A percentile compares a stretch with the other conserved stretches of the same genome.
These are phyloP conservation scores for Gynandropsis gynandra DNA, from an alignment of 345 rosid species.

Conservation along the genomic window DNA sequence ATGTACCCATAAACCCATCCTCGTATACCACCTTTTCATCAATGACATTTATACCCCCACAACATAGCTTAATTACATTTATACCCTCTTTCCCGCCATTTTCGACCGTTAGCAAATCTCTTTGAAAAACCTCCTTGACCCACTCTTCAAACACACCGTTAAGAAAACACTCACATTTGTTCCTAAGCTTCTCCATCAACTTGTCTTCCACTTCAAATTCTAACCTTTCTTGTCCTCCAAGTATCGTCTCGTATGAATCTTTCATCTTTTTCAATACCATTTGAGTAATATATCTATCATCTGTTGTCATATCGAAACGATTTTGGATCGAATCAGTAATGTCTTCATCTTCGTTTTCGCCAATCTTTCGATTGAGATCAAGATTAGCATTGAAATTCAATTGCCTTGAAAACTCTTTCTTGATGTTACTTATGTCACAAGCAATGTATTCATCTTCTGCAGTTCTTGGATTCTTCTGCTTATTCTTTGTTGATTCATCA, in stretches of 20 bases:
- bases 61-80: constrained; percentile 32
- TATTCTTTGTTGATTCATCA: constrained; percentile 25
- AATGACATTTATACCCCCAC: constrained; percentile 31
- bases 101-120: constrained; percentile 30
- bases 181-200: constrained; percentile 40
- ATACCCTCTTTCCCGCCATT: constrained; percentile 32
- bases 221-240: constrained; percentile 34
- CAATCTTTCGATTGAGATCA: constrained; percentile 63
- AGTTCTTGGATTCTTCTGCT: constrained; percentile 37
- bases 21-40: constrained; percentile 31
- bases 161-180: constrained; percentile 27
- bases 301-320: constrained; percentile 37
- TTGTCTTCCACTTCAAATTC: constrained; percentile 46
- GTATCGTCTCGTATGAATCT: constrained; percentile 34
- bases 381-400: constrained; percentile 44
- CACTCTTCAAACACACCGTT: constrained; percentile 61
- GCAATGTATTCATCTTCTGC: constrained; percentile 24
- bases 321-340: constrained; percentile 49
- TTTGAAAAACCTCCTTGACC: constrained; percentile 58
- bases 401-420: constrained; percentile 48
- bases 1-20: constrained; percentile 33
- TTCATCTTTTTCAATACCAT: constrained; percentile 36
- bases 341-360: constrained; percentile 33
- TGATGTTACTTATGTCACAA: constrained; percentile 27
- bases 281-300: constrained; percentile 30